A percentile compares a stretch with the other conserved stretches of the same genome.
Evolutionary conservation across 2,329 filamentous ascomycete genomes (phyloP).

Genomic region (Endoconidiophora polonica): DNA sequence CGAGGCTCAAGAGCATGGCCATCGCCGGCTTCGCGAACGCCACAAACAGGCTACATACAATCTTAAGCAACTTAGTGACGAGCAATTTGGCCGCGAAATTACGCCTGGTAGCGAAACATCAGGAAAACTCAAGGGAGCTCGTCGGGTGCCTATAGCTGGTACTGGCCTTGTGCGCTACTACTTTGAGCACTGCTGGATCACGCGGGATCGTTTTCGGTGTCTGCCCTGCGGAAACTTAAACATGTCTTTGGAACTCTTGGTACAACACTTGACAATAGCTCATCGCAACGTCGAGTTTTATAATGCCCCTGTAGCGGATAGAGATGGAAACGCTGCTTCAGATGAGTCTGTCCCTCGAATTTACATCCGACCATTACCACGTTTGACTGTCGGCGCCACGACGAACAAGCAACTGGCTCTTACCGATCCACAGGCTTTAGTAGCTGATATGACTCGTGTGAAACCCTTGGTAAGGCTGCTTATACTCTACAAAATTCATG

Average conservation of each 20-base stretch:
- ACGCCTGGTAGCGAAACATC: background rate
- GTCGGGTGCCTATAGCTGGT: background rate
- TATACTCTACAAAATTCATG: background rate
- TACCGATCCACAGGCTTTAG: background rate
- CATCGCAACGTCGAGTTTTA: conserved; percentile 4
- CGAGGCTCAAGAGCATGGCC: too few relatives aligned
- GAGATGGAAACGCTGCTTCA: conserved; percentile 22
- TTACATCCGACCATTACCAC: conserved; percentile 3
- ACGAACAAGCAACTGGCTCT: background rate
- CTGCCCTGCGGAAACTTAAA: conserved; percentile 33
- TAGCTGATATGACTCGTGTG: background rate
- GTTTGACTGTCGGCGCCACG: background rate
- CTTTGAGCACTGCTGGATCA: conserved; percentile 28
- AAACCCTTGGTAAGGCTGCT: conserved; percentile 1
- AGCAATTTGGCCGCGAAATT: background rate
- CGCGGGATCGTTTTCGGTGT: conserved; percentile 33
- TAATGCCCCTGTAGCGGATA: conserved; percentile 22
- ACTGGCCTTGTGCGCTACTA: conserved; percentile 29
- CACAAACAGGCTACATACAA: conserved; percentile 28
- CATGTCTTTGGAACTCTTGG: conserved; percentile 30
- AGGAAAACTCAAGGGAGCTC: background rate
- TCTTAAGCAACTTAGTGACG: conserved; percentile 38
- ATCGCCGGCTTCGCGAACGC: background rate
- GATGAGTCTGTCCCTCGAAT: conserved; percentile 24
- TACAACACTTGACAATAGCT: conserved; percentile 26